A percentile compares a stretch with the other conserved stretches of the same genome.
Evolutionary conservation across 2,329 filamentous ascomycete species (phyloP).

Genomic region (Cladosporium sphaerospermum): DNA sequence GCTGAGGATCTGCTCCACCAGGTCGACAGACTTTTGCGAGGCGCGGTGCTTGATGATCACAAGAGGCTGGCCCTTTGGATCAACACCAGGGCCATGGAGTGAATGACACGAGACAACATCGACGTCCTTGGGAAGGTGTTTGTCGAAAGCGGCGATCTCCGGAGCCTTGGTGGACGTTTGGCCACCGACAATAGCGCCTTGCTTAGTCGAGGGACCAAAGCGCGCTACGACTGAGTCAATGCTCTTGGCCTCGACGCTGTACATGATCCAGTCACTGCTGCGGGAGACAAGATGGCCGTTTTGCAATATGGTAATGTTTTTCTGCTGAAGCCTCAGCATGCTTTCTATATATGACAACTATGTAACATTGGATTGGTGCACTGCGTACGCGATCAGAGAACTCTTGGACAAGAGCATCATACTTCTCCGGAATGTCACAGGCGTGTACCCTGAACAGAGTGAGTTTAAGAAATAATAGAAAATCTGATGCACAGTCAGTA

Average conservation of each 20-base stretch:
- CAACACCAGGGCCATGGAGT: conserved; percentile 85
- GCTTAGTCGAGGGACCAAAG: conserved; percentile 92
- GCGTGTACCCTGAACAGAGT: conserved; percentile 68
- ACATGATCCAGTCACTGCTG: conserved; percentile 96
- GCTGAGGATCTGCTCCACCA: conserved; percentile 74
- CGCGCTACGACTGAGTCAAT: conserved; percentile 81
- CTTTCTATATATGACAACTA: conserved; percentile 22
- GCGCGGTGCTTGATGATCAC: conserved; percentile 93
- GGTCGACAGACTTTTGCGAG: conserved; percentile 64
- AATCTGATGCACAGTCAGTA: conserved; percentile 16
- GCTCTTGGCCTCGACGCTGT: conserved; percentile 90
- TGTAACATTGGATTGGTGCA: conserved; percentile 28
- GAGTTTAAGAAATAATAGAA: neutral
- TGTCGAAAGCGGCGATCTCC: conserved; percentile 89
- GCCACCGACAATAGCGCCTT: conserved; percentile 90
- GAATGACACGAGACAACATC: conserved; percentile 96
- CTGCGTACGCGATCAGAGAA: conserved; percentile 77
- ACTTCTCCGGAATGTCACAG: conserved; percentile 88
- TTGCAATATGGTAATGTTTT: conserved; percentile 72
- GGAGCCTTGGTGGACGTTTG: conserved; percentile 98
- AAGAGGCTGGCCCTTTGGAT: conserved; percentile 81
- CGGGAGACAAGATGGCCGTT: conserved; percentile 96
- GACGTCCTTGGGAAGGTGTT: conserved; percentile 78
- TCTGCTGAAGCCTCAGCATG: conserved; percentile 55
- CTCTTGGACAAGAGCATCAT: conserved; percentile 70